phyloP scores from a whole-genome alignment of 164 flowering plant species.

The Piper betle region DNA sequence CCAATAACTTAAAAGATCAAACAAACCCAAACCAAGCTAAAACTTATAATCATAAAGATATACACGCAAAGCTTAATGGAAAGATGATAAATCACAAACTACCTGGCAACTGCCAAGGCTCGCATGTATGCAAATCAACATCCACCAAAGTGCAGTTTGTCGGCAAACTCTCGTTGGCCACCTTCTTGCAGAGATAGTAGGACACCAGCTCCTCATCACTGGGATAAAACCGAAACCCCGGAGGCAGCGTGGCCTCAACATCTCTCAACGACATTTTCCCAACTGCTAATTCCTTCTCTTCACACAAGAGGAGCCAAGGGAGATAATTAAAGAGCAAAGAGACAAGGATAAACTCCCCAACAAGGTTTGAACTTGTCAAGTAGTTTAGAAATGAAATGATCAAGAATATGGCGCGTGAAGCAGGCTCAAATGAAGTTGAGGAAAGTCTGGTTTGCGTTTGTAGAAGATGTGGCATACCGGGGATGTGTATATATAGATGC shows the following conservation, averaged over 20 bases:
- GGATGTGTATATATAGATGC: too few species aligned
- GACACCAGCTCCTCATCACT: constrained; percentile 81
- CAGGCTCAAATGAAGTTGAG: not conserved
- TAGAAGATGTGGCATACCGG: not conserved
- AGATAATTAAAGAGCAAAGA: not conserved
- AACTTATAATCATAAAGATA: too few species aligned
- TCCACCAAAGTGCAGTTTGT: constrained; percentile 53
- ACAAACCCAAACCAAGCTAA: too few species aligned
- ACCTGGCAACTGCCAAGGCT: constrained; percentile 97
- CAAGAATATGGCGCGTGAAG: not conserved
- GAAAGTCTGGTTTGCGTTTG: too few species aligned
- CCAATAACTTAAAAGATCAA: too few species aligned
- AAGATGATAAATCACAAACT: not conserved
- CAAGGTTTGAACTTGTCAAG: not conserved
- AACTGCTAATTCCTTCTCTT: not conserved
- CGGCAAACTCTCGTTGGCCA: constrained; percentile 35
- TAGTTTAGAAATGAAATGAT: not conserved
- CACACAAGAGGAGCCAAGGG: not conserved
- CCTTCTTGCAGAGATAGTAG: constrained; percentile 66
- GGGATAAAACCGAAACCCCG: constrained; percentile 76
- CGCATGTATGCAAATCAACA: constrained; percentile 74
- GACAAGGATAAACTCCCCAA: not conserved
- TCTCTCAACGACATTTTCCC: constrained; percentile 51
- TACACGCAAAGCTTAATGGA: too few species aligned
- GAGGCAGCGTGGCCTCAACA: constrained; percentile 66